Percentiles rank a stretch among this genome's conserved stretches.
Conservation (phyloP, 352 stramenopile species). For the Globisporangium solare region DNA sequence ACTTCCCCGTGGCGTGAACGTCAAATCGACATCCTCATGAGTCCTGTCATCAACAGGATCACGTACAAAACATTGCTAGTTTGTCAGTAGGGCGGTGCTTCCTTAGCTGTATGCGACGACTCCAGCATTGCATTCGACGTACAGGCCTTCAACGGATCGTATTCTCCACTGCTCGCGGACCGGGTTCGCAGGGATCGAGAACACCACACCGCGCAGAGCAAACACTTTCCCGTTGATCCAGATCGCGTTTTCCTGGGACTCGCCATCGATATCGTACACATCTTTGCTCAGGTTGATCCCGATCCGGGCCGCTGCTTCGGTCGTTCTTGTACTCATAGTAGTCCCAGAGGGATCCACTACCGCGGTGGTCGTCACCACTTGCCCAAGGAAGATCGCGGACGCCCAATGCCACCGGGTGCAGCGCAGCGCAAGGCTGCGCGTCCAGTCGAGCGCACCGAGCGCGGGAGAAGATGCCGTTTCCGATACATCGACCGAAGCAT, state of each 20-base stretch:
- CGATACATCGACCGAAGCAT: slow-evolving; percentile 10
- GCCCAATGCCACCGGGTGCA: slow-evolving; percentile 41
- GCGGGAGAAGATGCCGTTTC: not conserved
- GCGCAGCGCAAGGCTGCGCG: slow-evolving; percentile 31
- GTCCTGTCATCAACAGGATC: not conserved
- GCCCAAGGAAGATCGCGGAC: slow-evolving; percentile 28
- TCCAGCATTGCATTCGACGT: not conserved
- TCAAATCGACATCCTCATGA: slow-evolving; percentile 21
- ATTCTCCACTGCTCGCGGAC: slow-evolving; percentile 19
- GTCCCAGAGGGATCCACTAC: not conserved
- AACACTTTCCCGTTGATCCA: slow-evolving; percentile 39
- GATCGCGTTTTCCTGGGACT: slow-evolving; percentile 46
- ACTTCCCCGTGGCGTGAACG: slow-evolving; percentile 26
- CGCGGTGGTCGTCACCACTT: slow-evolving; percentile 14
- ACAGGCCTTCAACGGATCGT: slow-evolving; percentile 7
- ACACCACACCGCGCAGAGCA: slow-evolving; percentile 29
- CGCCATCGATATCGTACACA: slow-evolving; percentile 45
- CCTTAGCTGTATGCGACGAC: too few species aligned
- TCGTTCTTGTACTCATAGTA: not conserved
- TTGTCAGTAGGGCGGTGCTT: too few species aligned
- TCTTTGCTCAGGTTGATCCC: slow-evolving; percentile 44
- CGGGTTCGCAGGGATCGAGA: slow-evolving; percentile 19
- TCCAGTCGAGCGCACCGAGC: slow-evolving; percentile 38
- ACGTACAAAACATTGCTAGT: slow-evolving; percentile 1
- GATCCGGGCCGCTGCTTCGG: slow-evolving; percentile 15